Evolutionary conservation across 345 rosid species (phyloP).

Genomic region (Odontarrhena argentea): DNA sequence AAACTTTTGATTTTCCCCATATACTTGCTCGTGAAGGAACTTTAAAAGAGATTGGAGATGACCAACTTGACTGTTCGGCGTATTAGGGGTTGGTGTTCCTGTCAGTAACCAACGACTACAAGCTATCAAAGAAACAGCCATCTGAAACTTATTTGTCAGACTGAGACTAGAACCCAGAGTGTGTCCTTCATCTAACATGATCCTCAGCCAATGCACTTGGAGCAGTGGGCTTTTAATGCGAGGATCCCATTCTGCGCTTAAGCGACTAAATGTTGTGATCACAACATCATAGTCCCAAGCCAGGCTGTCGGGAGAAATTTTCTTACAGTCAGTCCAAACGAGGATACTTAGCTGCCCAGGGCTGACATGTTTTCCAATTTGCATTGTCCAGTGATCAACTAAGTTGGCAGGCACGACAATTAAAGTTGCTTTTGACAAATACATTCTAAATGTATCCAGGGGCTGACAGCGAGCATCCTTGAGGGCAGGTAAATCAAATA

Average conservation of each 20-base stretch:
- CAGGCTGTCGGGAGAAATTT: conserved; percentile 74
- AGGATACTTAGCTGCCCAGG: conserved; percentile 75
- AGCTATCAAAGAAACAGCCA: conserved; percentile 88
- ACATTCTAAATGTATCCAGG: conserved; percentile 69
- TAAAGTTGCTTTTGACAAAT: conserved; percentile 87
- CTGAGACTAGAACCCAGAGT: conserved; percentile 93
- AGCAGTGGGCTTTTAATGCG: conserved; percentile 78
- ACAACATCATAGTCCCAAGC: conserved; percentile 98
- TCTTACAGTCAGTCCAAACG: conserved; percentile 69
- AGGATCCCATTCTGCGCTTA: conserved; percentile 93
- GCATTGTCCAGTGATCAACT: conserved; percentile 92
- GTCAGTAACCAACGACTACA: conserved; percentile 90
- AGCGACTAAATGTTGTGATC: conserved; percentile 87
- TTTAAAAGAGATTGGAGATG: conserved; percentile 88
- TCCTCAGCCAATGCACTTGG: conserved; percentile 96
- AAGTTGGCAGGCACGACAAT: conserved; percentile 91
- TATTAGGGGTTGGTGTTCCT: conserved; percentile 94
- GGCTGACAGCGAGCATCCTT: conserved; percentile 77
- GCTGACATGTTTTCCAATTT: conserved; percentile 79
- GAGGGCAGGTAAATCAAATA: conserved; percentile 86
- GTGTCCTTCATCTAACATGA: conserved; percentile 96
- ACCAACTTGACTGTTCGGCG: conserved; percentile 79
- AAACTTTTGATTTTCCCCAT: conserved; percentile 73
- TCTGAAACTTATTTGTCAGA: conserved; percentile 92
- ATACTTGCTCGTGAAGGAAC: conserved; percentile 93